Percentiles rank a stretch among this genome's conserved stretches.
These are phyloP conservation scores for Yarrowia galli DNA, from an alignment of 1,139 yeast genomes.

Conservation along the genomic window DNA sequence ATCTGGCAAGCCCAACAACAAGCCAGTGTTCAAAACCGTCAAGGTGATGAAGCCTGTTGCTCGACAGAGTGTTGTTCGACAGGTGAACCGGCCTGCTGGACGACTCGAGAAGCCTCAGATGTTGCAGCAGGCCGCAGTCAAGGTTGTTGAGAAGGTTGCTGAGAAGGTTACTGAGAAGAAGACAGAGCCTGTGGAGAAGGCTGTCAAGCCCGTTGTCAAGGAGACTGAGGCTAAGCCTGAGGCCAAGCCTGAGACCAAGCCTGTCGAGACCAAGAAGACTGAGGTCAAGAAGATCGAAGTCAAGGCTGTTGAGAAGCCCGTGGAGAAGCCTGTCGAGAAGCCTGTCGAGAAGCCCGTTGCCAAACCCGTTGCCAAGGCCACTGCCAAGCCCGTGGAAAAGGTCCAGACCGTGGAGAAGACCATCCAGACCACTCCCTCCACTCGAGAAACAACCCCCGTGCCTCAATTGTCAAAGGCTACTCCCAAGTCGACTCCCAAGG, in stretches of 20 bases:
- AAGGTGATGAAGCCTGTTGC: slow-evolving; percentile 33
- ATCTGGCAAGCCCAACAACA: slow-evolving; percentile 11
- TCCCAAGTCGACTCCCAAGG: slow-evolving; percentile 15
- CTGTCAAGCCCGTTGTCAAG: not conserved
- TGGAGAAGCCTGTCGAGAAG: not conserved
- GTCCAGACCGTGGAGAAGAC: too few species aligned
- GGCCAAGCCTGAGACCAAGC: not conserved
- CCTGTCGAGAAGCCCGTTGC: not conserved
- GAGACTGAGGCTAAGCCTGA: not conserved
- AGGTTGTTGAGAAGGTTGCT: not conserved
- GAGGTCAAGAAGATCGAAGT: not conserved
- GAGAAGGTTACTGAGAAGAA: not conserved
- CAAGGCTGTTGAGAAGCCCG: slow-evolving; percentile 1
- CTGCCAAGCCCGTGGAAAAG: not conserved
- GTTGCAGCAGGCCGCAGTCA: not conserved
- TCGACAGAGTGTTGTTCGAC: not conserved
- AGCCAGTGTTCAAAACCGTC: slow-evolving; percentile 32
- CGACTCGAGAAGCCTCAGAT: slow-evolving; percentile 18
- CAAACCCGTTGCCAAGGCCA: not conserved
- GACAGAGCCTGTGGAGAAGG: not conserved
- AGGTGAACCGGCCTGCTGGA: slow-evolving; percentile 12
- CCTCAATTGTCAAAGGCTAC: slow-evolving; percentile 2
- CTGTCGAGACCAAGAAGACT: not conserved
- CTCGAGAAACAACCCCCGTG: slow-evolving; percentile 23
- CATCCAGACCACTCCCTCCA: not conserved